phyloP scores from a whole-genome alignment of 2,329 filamentous ascomycete species.

The Huntiella omanensis region DNA sequence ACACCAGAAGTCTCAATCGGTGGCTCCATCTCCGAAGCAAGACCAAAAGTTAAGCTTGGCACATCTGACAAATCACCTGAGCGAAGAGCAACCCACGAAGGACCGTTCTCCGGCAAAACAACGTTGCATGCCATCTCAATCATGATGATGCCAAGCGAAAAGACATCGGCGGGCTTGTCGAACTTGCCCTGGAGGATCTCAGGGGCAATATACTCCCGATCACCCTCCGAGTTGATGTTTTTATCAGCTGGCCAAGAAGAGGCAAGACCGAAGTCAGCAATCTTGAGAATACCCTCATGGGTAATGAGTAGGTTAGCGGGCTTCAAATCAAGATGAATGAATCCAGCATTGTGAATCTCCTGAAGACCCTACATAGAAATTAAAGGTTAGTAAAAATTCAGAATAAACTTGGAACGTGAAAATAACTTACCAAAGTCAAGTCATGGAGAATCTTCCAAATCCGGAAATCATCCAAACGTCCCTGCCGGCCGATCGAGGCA shows the following conservation, averaged over 20 bases:
- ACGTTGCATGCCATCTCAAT: constrained; percentile 91
- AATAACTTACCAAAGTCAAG: constrained; percentile 49
- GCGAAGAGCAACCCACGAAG: constrained; percentile 75
- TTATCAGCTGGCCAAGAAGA: constrained; percentile 56
- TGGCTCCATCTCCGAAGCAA: constrained; percentile 38
- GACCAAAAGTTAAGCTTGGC: constrained; percentile 70
- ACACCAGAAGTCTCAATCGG: constrained; percentile 1
- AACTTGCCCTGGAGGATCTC: constrained; percentile 76
- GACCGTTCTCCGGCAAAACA: constrained; percentile 78
- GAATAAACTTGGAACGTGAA: neutral
- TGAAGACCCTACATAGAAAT: constrained; percentile 48
- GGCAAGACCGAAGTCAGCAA: constrained; percentile 73
- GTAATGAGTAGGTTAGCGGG: constrained; percentile 70
- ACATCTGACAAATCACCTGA: constrained; percentile 79
- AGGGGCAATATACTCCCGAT: constrained; percentile 88
- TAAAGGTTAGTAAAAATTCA: neutral
- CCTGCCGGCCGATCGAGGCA: constrained; percentile 61
- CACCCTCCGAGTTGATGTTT: constrained; percentile 75
- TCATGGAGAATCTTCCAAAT: constrained; percentile 98
- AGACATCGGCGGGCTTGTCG: constrained; percentile 84
- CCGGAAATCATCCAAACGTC: constrained; percentile 83
- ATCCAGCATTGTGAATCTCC: constrained; percentile 74
- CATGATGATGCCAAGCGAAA: constrained; percentile 84
- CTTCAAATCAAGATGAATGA: constrained; percentile 72
- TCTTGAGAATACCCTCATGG: constrained; percentile 66